A percentile compares a stretch with the other conserved stretches of the same genome.
phyloP scores from a whole-genome alignment of 371 early-diverging fungal species.

The Apophysomyces ossiformis region DNA sequence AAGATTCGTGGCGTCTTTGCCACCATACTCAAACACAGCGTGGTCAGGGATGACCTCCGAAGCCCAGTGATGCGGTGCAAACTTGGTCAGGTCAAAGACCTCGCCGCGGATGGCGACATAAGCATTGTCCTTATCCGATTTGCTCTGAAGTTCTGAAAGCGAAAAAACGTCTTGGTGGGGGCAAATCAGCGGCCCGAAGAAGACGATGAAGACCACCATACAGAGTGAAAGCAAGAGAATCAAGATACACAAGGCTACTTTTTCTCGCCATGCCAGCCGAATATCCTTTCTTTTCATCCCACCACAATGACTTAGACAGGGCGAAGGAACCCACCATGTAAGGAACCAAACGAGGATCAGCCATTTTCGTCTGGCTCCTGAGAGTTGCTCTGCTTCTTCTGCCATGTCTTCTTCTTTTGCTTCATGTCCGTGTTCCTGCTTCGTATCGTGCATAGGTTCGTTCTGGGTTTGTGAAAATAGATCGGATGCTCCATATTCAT shows the following conservation, averaged over 20 bases:
- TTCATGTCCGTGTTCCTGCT: constrained; percentile 30
- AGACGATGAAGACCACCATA: constrained; percentile 67
- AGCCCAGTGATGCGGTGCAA: constrained; percentile 61
- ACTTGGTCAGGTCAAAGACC: constrained; percentile 70
- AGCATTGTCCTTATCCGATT: constrained; percentile 42
- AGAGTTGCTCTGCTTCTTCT: constrained; percentile 29
- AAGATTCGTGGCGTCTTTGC: constrained; percentile 65
- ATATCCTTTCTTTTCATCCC: constrained; percentile 82
- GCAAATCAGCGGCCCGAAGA: constrained; percentile 86
- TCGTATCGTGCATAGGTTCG: constrained; percentile 21
- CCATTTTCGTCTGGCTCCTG: constrained; percentile 73
- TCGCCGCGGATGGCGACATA: constrained; percentile 74
- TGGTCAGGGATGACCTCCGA: constrained; percentile 49
- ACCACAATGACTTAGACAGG: constrained; percentile 65
- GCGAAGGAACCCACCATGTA: constrained; percentile 91
- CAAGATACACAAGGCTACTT: constrained; percentile 77
- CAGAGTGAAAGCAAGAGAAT: constrained; percentile 64
- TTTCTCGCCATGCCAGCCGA: constrained; percentile 87
- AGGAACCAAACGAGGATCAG: constrained; percentile 78
- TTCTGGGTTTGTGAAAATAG: constrained; percentile 24
- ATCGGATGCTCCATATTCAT: constrained; percentile 28
- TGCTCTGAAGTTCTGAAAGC: constrained; percentile 42
- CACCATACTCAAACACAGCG: constrained; percentile 64
- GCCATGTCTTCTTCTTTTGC: constrained; percentile 14
- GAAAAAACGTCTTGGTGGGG: constrained; percentile 78